These are phyloP conservation scores for Xylariaceae sp. DNA, from an alignment of 2,329 filamentous ascomycete species.

Conservation along the genomic window DNA sequence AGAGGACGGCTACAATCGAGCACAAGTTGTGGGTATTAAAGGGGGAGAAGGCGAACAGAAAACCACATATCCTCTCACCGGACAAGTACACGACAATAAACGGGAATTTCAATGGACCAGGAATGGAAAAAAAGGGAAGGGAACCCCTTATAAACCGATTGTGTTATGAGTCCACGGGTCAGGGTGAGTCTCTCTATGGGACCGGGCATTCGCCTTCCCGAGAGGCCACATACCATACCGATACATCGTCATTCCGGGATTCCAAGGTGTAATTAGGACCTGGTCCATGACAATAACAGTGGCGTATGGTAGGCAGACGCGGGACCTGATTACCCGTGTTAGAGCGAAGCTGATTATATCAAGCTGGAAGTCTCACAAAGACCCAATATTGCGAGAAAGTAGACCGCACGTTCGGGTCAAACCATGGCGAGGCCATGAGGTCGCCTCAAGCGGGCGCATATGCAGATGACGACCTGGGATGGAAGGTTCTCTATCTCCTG, in stretches of 20 bases:
- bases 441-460: background rate
- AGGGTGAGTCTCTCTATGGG: background rate
- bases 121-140: background rate
- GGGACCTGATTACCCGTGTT: background rate
- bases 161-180: background rate
- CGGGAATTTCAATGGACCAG: background rate
- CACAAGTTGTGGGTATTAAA: conserved; percentile 14
- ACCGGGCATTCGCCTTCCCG: background rate
- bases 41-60: conserved; percentile 7
- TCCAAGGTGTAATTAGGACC: conserved; percentile 2
- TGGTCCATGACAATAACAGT: background rate
- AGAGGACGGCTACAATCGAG: conserved; percentile 26
- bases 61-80: conserved; percentile 1
- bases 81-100: background rate
- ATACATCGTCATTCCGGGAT: conserved; percentile 14
- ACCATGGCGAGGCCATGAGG: background rate
- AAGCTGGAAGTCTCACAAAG: background rate
- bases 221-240: conserved; percentile 1
- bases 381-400: background rate
- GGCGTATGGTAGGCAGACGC: background rate
- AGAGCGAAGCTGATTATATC: background rate
- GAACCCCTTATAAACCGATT: conserved; percentile 7
- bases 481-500: background rate
- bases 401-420: background rate
- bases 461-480: background rate